Evolutionary conservation across 208 protist genomes (phyloP), one percentile per base, ranked within the genome.

Genomic region (Acanthamoeba castellanii): DNA sequence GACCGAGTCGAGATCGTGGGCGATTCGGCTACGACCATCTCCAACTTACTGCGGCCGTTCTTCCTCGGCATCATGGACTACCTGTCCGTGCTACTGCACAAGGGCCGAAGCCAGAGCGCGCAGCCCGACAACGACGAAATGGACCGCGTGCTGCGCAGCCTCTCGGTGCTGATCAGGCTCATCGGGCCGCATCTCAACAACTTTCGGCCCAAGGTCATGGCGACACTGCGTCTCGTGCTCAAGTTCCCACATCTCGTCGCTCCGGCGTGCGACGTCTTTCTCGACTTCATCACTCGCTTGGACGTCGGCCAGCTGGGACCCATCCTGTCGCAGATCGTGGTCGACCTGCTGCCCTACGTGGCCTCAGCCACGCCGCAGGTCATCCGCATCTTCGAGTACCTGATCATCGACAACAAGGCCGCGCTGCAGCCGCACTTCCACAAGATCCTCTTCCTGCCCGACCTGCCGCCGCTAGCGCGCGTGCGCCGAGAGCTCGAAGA

Each of bases 121-220:
- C n/a, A 34, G 30, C n/a, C 34, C 27, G 81, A 59, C 16, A 22
- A 66, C 42, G 81, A 88, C 50, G 92, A 96, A 3, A 96, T 95
- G 47, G 57, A 90, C 14, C 25, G 72, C 25, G 89, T 94, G 95
- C 50, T 96, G 93, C 50, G 78, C 3, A 82, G 57, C 61, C 76
- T 96, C 0, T 34, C 78, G 2, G 30, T 59, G 70, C 34, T 96
- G 9, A 89, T 96, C 5, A 30, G 61, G 18, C 59, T 95, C 11
- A 64, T 96, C 30, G 76, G 64, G 16, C 13, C 50, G 4, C 32
- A 55, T 14, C 64, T 96, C 0, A 95, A 95, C 42, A 32, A 72
- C n/a, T 95, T 96, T 47, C 45, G 90, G 25, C 95, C 94, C 55
- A 96, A 96, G 78, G 95, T 96, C 52, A 96, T 96, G 95, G 95